A percentile compares a stretch with the other conserved stretches of the same genome.
phyloP scores from a whole-genome alignment of 192 early-diverging fungal genomes.

The Gryganskiella cystojenkinii region DNA sequence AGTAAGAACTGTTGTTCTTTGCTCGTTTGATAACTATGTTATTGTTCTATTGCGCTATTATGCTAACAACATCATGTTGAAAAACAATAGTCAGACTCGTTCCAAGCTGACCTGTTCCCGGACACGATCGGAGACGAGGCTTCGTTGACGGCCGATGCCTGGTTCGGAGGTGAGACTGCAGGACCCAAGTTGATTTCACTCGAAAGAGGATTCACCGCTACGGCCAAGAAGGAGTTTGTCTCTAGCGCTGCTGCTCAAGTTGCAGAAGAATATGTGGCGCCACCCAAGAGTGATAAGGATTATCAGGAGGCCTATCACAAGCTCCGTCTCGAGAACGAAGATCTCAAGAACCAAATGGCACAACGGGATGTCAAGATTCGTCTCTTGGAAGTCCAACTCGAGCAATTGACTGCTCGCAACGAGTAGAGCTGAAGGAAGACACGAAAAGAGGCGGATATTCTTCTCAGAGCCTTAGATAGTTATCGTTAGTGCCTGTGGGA shows the following conservation, averaged over 20 bases:
- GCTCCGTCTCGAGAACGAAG: conserved; percentile 84
- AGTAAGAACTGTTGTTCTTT: conserved; percentile 55
- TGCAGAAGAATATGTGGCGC: conserved; percentile 30
- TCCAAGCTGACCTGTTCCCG: conserved; percentile 97
- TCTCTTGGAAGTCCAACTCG: conserved; percentile 82
- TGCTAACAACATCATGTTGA: neutral
- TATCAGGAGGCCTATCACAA: conserved; percentile 82
- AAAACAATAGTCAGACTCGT: conserved; percentile 86
- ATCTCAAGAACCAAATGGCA: conserved; percentile 78
- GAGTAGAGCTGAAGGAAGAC: too few species aligned
- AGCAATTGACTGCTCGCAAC: conserved; percentile 48
- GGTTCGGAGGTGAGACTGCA: conserved; percentile 86
- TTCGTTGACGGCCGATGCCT: conserved; percentile 91
- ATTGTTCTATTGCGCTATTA: neutral
- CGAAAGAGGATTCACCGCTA: conserved; percentile 76
- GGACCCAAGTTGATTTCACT: conserved; percentile 81
- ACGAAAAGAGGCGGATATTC: too few species aligned
- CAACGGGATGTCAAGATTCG: conserved; percentile 82
- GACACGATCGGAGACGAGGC: conserved; percentile 83
- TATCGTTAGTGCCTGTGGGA: too few species aligned
- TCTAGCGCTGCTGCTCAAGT: conserved; percentile 69
- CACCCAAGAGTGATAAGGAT: conserved; percentile 54
- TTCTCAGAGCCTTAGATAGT: too few species aligned
- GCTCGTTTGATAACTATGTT: neutral
- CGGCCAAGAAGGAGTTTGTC: conserved; percentile 83